Evolutionary conservation across 495 filamentous ascomycete genomes (phyloP), one percentile per base, ranked within the genome.

Genomic region (Trichoderma virens): DNA sequence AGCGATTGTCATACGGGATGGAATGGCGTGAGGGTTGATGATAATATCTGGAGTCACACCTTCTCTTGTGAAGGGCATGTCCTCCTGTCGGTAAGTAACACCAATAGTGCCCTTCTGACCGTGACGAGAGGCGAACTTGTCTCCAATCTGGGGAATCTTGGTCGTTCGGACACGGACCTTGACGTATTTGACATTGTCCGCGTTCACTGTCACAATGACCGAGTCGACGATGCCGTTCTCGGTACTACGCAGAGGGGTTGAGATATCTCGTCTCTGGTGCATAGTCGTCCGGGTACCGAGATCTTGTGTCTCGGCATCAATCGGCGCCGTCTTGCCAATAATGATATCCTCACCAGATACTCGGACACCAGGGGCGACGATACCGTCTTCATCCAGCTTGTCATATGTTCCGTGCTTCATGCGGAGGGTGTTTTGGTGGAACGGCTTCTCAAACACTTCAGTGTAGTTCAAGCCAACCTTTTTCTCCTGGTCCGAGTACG

Each of bases 21-120:
- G 94, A 83, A 99, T 98, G 75, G 95, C 94, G 83, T 99, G 94
- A 0, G 94, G 94, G 72, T 99, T 99, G 83, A 99, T 98, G 75
- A 99, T 97, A 62, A 99, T 79, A 74, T 99, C 94, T 1, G 94
- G 94, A 1, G 88, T 88, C 61, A 98, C 84, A 67, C 94, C 94
- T 75, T 97, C 90, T 47, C 86, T 80, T 5, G 92, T 95, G 76
- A 98, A 99, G 0, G 95, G 95, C 94, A 99, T 99, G 71, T 99
- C 95, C 76, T 98, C 94, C 68, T 95, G 90, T 14, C 93, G 85
- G 75, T 91, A 98, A 0, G 94, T 98, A 71, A 99, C 94, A 82
- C 94, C 94, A 73, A 99, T 96, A 1, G 95, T 98, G 73, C 94
- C 94, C 79, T 99, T 99, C 74, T 99, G 94, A 66, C 94, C 94